A percentile compares a stretch with the other conserved stretches of the same genome.
These are phyloP conservation scores for Suillus clintonianus DNA, from an alignment of 768 basidiomycete genomes.

Conservation along the genomic window DNA sequence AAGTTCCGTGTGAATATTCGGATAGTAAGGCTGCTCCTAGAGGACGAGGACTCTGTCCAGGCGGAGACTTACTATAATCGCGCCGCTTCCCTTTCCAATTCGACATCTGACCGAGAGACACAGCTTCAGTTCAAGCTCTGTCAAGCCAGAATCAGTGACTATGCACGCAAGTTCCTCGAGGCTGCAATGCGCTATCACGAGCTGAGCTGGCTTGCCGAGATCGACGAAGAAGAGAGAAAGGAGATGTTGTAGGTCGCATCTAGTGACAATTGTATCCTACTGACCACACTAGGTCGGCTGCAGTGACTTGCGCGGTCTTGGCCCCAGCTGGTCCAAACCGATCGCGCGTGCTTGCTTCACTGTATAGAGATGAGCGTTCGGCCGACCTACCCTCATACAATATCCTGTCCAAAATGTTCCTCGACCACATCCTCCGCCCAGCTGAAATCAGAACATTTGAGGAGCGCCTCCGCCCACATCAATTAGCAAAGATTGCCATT, in stretches of 20 bases:
- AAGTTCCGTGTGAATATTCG: slow-evolving; percentile 91
- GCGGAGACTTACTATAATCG: slow-evolving; percentile 99
- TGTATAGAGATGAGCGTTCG: slow-evolving; percentile 93
- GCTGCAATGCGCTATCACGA: slow-evolving; percentile 95
- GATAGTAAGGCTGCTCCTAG: slow-evolving; percentile 90
- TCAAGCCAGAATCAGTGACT: slow-evolving; percentile 94
- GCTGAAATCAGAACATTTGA: slow-evolving; percentile 91
- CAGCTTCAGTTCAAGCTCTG: slow-evolving; percentile 86
- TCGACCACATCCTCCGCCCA: slow-evolving; percentile 93
- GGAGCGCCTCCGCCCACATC: slow-evolving; percentile 83
- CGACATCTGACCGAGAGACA: slow-evolving; percentile 76
- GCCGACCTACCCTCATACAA: slow-evolving; percentile 77
- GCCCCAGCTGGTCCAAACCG: slow-evolving; percentile 97
- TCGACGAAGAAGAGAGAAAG: slow-evolving; percentile 91
- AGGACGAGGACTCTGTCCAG: slow-evolving; percentile 95
- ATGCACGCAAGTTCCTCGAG: slow-evolving; percentile 88
- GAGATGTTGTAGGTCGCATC: slow-evolving; percentile 76
- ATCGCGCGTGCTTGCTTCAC: slow-evolving; percentile 87
- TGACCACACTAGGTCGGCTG: slow-evolving; percentile 61
- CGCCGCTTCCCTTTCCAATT: slow-evolving; percentile 86
- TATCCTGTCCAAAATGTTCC: slow-evolving; percentile 97
- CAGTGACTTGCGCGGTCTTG: slow-evolving; percentile 94
- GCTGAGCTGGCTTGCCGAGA: slow-evolving; percentile 84
- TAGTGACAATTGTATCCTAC: slow-evolving; percentile 14
- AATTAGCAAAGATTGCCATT: slow-evolving; percentile 88